A percentile compares a stretch with the other conserved stretches of the same genome.
phyloP scores from a whole-genome alignment of 2,329 filamentous ascomycete species.

The Fusarium sp. region DNA sequence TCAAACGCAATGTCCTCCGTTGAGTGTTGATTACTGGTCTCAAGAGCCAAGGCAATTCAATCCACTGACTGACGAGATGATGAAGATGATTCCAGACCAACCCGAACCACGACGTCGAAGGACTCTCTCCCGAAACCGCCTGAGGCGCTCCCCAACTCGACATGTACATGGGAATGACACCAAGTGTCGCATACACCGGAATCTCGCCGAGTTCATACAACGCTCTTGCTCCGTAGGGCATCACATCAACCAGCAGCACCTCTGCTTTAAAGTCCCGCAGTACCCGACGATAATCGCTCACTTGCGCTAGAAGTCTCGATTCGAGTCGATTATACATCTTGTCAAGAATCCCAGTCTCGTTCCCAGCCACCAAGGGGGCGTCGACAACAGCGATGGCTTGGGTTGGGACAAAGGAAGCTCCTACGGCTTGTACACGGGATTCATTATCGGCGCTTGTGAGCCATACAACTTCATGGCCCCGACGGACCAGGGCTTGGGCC shows the following conservation, averaged over 20 bases:
- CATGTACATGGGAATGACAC: constrained; percentile 58
- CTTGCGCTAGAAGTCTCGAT: constrained; percentile 54
- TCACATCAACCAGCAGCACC: constrained; percentile 57
- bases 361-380: constrained; percentile 47
- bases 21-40: constrained; percentile 53
- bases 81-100: constrained; percentile 49
- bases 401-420: constrained; percentile 55
- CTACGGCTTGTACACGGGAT: constrained; percentile 53
- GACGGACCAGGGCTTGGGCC: constrained; percentile 55
- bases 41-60: constrained; percentile 49
- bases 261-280: constrained; percentile 51
- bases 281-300: constrained; percentile 55
- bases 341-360: constrained; percentile 54
- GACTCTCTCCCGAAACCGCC: constrained; percentile 53
- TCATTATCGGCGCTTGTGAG: constrained; percentile 55
- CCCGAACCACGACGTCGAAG: constrained; percentile 48
- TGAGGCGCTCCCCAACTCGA: constrained; percentile 51
- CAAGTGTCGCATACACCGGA: constrained; percentile 56
- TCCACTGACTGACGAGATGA: constrained; percentile 50
- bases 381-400: constrained; percentile 52
- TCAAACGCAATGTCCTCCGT: constrained; percentile 50
- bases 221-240: constrained; percentile 56
- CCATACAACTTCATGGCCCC: constrained; percentile 59
- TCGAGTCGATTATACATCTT: constrained; percentile 46
- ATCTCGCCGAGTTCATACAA: constrained; percentile 55